Evolutionary conservation across 331 rosid species (phyloP).

Genomic region (Prunus yedoensis): DNA sequence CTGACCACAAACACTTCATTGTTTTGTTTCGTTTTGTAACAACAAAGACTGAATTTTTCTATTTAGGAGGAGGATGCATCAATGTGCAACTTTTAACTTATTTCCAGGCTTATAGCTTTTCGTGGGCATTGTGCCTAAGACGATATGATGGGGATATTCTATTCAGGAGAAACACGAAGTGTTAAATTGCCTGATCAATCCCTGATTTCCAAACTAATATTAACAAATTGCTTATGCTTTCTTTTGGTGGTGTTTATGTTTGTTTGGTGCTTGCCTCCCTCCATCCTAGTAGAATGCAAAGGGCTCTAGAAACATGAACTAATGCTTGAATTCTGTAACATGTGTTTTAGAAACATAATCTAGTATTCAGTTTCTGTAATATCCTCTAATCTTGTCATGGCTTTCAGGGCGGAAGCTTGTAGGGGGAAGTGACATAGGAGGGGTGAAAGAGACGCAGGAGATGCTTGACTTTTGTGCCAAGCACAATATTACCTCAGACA

Average conservation of each 20-base stretch:
- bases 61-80: background rate
- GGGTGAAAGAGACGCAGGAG: slow-evolving; percentile 84
- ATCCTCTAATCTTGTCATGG: background rate
- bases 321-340: background rate
- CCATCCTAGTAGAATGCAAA: background rate
- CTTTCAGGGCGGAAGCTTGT: slow-evolving; percentile 70
- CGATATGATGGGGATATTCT: too few species aligned
- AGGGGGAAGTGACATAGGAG: slow-evolving; percentile 88
- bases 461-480: slow-evolving; percentile 86
- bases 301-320: background rate
- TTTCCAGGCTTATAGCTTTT: background rate
- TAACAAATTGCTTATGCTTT: background rate
- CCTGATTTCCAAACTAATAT: background rate
- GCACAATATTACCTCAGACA: slow-evolving; percentile 68
- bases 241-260: background rate
- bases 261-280: background rate
- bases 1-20: background rate
- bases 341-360: too few species aligned
- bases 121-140: too few species aligned
- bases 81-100: background rate
- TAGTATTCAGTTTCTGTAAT: background rate
- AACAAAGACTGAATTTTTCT: too few species aligned
- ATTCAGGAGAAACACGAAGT: background rate
- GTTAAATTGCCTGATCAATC: background rate
- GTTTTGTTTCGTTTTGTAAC: background rate